Evolutionary conservation across 2,329 filamentous ascomycete species (phyloP), one percentile per base, ranked within the genome.

Genomic region (Beauveria sp.): DNA sequence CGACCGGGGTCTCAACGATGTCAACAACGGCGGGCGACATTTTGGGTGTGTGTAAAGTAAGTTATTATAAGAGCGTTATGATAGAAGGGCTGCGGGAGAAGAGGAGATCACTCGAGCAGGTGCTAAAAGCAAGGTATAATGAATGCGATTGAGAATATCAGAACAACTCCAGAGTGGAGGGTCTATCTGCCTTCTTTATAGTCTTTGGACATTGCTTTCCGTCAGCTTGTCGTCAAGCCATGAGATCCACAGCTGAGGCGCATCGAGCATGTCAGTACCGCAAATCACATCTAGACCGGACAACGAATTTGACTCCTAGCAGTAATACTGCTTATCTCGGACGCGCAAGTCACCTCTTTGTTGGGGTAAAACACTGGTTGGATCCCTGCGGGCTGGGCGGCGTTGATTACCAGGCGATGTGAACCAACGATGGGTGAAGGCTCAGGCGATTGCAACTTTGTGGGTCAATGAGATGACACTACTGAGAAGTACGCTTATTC

Each of bases 281-380:
- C 43, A 41, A 55, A 43, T 40, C 50, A 55, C 58, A 55, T 54
- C 58, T 43, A 61, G 51, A 55, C 22, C 58, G 57, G 57, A 55
- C 20, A 50, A 41, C 43, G 58, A 43, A 55, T 10, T 55, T 61
- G 43, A 55, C 30, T 41, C 16, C 10, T 41, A 24, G 30, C 58
- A 61, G 58, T 61, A 61, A 61, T 61, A 61, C 58, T 54, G 58
- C 58, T 55, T 61, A 61, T 55, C 58, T 61, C 22, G 43, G 44
- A 40, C 41, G 43, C 41, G 51, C 41, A 47, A 40, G 28, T 44
- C 43, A 30, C 14, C 8, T 16, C 28, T 47, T 55, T 41, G 43
- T 61, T 59, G 48, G 44, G 57, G 26, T 44, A 12, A 8, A 46
- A n/a, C 16, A 20, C 14, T 18, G 5, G 28, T 30, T n/a, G 34